phyloP scores from a whole-genome alignment of 768 basidiomycete species.

The Hydnum rufescens region DNA sequence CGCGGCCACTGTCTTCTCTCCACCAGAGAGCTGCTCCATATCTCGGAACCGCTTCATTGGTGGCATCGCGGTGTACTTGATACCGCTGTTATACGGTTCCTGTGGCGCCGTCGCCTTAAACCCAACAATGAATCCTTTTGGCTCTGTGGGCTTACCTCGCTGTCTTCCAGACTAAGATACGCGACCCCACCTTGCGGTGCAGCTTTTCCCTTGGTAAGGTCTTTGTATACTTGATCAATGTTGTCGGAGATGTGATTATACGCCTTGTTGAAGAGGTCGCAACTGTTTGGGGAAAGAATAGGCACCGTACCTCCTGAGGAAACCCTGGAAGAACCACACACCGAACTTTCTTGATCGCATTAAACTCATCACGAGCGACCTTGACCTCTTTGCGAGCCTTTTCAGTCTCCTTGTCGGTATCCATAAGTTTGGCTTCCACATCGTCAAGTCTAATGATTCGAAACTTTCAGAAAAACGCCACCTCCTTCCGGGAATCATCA shows the following conservation, averaged over 20 bases:
- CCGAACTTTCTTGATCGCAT: conserved; percentile 68
- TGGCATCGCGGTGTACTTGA: conserved; percentile 99
- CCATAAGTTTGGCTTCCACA: conserved; percentile 62
- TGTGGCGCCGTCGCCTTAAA: conserved; percentile 14
- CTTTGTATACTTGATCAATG: conserved; percentile 94
- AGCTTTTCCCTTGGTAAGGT: conserved; percentile 87
- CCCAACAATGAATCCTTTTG: neutral
- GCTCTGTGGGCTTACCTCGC: conserved; percentile 63
- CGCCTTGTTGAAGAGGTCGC: conserved; percentile 84
- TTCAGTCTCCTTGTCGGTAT: conserved; percentile 85
- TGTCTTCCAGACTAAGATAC: conserved; percentile 89
- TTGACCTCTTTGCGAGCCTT: conserved; percentile 81
- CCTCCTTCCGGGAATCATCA: neutral
- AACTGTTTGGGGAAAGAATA: conserved; percentile 20
- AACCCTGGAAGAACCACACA: conserved; percentile 17
- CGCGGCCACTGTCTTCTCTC: conserved; percentile 96
- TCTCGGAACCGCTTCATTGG: conserved; percentile 98
- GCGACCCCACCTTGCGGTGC: conserved; percentile 92
- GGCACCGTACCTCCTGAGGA: neutral
- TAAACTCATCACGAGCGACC: conserved; percentile 77
- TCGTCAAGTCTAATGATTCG: conserved; percentile 44
- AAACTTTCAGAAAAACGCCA: neutral
- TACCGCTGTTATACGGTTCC: conserved; percentile 74
- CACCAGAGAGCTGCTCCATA: conserved; percentile 96
- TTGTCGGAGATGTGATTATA: conserved; percentile 89